Evolutionary conservation across 208 protist species (phyloP), one percentile per base, ranked within the genome.

Genomic region (Trypanosoma grayi): DNA sequence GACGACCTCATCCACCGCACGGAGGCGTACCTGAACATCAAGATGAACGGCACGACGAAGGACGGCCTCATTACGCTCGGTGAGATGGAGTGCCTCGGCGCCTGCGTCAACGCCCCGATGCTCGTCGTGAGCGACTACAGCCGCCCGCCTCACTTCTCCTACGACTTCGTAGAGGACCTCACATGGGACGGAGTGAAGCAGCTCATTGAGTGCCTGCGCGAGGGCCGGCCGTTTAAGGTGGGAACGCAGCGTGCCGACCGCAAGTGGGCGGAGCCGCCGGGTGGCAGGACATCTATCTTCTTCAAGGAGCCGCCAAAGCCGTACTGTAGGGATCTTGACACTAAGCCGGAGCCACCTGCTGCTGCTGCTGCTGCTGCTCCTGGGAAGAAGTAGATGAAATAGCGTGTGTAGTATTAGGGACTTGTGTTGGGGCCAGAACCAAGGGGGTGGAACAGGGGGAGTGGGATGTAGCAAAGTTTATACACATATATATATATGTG

Each of bases 81-180:
- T 6, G 90, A 97, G 86, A 96, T 96, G 89, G 87, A 97, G 78
- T 97, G 93, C 66, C 90, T 97, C 24, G 93, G 93, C n/a, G 85
- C 83, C 27, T 97, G 93, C 62, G 91, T 96, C 43, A 96, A 97
- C 45, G 93, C 93, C 18, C 93, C 93, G 28, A 97, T 97, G 93
- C 69, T 97, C 33, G 89, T 94, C 10, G 83, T 97, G 43, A 91
- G 75, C 56, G 93, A 97, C 74, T 97, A 97, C 77, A 91, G 79
- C 70, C 79, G 84, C 40, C 84, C 90, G 5, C 90, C 87, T n/a
- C 46, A 93, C 53, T 96, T 92, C 61, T 76, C 77, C 3, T 96
- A 96, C 57, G 87, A 96, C 64, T 94, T 81, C 66, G 63, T 93
- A 31, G 90, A 96, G 75, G 90, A 96, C 54, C 63, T 94, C 14